Percentiles rank a stretch among this genome's conserved stretches.
Conservation (phyloP, 495 filamentous ascomycete genomes). For the Aspergillus biplanus region DNA sequence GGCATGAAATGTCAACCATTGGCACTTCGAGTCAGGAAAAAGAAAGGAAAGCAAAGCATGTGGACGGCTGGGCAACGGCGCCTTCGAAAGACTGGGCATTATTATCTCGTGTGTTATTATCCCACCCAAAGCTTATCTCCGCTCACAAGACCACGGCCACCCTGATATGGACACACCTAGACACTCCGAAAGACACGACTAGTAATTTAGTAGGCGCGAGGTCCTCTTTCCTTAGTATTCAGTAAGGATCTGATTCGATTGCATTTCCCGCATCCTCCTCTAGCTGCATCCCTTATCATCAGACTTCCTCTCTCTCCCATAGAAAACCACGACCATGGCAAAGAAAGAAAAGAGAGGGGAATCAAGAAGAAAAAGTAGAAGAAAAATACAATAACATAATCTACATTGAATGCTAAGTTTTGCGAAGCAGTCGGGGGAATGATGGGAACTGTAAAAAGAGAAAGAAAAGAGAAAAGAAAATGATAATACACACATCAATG, state of each 20-base stretch:
- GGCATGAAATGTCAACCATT: background rate
- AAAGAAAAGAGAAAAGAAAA: constrained; percentile 6
- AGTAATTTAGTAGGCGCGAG: too few species aligned
- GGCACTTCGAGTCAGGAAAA: background rate
- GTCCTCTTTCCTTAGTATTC: too few species aligned
- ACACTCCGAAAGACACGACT: too few species aligned
- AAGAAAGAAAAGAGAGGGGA: constrained; percentile 1
- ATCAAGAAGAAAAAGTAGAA: constrained; percentile 26
- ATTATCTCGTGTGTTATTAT: background rate
- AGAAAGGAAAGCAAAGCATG: background rate
- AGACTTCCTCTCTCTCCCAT: background rate
- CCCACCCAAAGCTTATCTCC: background rate
- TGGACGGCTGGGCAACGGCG: background rate
- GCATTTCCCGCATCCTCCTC: too few species aligned
- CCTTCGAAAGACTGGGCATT: background rate
- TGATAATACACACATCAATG: constrained; percentile 6
- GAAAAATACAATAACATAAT: constrained; percentile 34
- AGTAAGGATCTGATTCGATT: too few species aligned
- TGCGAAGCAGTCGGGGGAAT: background rate
- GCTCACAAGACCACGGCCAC: background rate
- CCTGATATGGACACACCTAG: too few species aligned
- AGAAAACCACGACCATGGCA: too few species aligned
- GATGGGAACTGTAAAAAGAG: constrained; percentile 9
- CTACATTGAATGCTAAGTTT: constrained; percentile 26
- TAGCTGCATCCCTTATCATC: background rate